phyloP scores from a whole-genome alignment of 225 moss, liverwort and hornwort genomes.

The Pleurozium schreberi region DNA sequence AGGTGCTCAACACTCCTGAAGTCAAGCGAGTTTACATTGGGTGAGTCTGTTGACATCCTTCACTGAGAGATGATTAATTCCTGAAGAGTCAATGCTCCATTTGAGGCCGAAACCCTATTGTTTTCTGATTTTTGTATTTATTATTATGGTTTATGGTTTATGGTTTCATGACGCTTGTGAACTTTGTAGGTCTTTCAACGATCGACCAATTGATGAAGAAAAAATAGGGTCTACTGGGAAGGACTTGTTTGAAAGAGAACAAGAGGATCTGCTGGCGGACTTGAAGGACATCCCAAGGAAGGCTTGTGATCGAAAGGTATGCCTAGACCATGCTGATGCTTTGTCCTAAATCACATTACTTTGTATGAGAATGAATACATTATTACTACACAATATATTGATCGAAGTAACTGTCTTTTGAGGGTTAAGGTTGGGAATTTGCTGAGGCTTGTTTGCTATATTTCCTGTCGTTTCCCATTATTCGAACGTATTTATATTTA shows the following conservation, averaged over 20 bases:
- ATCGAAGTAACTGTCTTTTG: neutral
- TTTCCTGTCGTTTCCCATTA: neutral
- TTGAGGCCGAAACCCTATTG: neutral
- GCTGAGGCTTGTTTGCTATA: neutral
- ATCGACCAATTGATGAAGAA: constrained; percentile 69
- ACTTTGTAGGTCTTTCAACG: constrained; percentile 71
- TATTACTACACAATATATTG: neutral
- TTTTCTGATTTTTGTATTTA: neutral
- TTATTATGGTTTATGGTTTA: neutral
- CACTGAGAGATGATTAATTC: neutral
- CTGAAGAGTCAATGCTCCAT: neutral
- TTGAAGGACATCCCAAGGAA: constrained; percentile 96
- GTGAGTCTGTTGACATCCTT: constrained; percentile 18
- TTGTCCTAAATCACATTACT: neutral
- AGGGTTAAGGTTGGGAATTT: neutral
- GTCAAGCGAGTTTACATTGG: constrained; percentile 98
- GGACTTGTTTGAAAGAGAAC: constrained; percentile 82
- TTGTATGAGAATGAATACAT: neutral
- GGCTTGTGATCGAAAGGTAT: constrained; percentile 85
- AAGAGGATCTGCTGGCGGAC: constrained; percentile 82
- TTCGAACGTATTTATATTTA: neutral
- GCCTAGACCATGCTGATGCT: neutral
- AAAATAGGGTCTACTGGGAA: constrained; percentile 67
- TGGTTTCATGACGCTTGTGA: neutral
- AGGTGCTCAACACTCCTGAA: constrained; percentile 95